Base-by-base conservation (phyloP, 495 filamentous ascomycete genomes). In the Penicillium goetzii region DNA sequence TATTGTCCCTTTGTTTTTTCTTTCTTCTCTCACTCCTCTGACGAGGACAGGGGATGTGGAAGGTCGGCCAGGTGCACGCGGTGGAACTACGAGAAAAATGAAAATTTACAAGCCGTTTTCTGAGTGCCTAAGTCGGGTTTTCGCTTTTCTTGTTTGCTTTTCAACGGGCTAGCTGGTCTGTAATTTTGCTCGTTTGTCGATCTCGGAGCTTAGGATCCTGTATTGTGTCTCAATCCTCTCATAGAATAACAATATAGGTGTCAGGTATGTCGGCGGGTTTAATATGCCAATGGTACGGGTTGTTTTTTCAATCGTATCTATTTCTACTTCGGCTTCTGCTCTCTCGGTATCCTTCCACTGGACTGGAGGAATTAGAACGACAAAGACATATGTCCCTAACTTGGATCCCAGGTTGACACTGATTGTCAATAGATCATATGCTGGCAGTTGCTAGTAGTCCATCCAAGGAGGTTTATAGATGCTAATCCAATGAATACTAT, bases 1-100 rank as follows among this genome's bases (percentile, higher is more conserved):
- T 71, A 69, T 54, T 60, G 58, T 61, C 56, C 64, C 17, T 38
- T 36, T 23, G 19, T 54, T 32, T 45, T 32, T 36, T 30, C 47
- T 30, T 51, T 30, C 32, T 59, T 30, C 52, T 63, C 36, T 59
- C 28, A 30, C 34, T 17, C 28, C 25, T 33, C 53, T 58, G 41
- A 25, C 26, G 53, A 60, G 32, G 43, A 43, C 45, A 58, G 59
- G 21, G 28, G 34, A 23, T 5, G 41, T 21, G 43, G 50, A 51
- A 55, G 41, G 26, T 63, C 28, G 41, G 15, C 11, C 28, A 32
- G 30, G 56, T 34, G 21, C 43, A 40, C 56, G 41, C 30, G 19
- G 28, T 40, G 43, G 11, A 33, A 49, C 41, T 34, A 38, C 12
- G 40, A 28, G 43, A 47, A 49, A 58, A 23, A 32, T 43, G 19